These are phyloP conservation scores for Tricharina praecox DNA, from an alignment of 495 filamentous ascomycete species.

Conservation along the genomic window DNA sequence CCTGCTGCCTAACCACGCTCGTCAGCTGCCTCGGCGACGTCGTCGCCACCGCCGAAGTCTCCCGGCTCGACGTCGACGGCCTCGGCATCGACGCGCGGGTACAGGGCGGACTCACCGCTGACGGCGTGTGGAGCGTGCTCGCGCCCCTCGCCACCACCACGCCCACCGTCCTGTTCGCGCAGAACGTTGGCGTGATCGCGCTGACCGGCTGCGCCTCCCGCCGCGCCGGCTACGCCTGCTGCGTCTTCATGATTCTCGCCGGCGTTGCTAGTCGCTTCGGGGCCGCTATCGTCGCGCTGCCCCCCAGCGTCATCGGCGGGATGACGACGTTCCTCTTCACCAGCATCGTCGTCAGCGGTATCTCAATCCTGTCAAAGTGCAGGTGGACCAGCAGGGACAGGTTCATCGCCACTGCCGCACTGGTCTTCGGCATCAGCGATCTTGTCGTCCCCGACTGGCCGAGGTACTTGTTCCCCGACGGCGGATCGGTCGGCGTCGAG, in stretches of 20 bases:
- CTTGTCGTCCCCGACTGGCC: constrained; percentile 30
- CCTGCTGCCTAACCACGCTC: constrained; percentile 35
- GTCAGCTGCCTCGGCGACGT: constrained; percentile 30
- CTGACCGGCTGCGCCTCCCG: constrained; percentile 31
- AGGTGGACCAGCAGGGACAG: constrained; percentile 28
- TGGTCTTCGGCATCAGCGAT: constrained; percentile 29
- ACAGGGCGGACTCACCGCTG: constrained; percentile 29
- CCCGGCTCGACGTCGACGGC: constrained; percentile 27
- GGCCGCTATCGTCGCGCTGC: constrained; percentile 28
- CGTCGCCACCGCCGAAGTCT: constrained; percentile 29
- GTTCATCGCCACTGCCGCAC: constrained; percentile 29
- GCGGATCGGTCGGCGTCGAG: constrained; percentile 14
- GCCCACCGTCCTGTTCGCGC: constrained; percentile 30
- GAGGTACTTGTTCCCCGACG: constrained; percentile 19
- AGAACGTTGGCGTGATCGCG: constrained; percentile 31
- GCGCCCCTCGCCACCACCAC: constrained; percentile 28
- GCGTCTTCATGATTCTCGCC: constrained; percentile 28
- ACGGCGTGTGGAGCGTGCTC: constrained; percentile 28
- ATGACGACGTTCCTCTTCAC: constrained; percentile 32
- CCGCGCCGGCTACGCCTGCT: constrained; percentile 34
- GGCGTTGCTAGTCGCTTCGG: constrained; percentile 30
- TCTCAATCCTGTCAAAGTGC: constrained; percentile 27
- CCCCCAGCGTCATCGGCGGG: constrained; percentile 28
- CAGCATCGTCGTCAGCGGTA: constrained; percentile 29
- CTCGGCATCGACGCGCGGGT: constrained; percentile 23